Conservation (phyloP, 2,329 filamentous ascomycete genomes). For the Pseudopyrenochaeta lycopersici region DNA sequence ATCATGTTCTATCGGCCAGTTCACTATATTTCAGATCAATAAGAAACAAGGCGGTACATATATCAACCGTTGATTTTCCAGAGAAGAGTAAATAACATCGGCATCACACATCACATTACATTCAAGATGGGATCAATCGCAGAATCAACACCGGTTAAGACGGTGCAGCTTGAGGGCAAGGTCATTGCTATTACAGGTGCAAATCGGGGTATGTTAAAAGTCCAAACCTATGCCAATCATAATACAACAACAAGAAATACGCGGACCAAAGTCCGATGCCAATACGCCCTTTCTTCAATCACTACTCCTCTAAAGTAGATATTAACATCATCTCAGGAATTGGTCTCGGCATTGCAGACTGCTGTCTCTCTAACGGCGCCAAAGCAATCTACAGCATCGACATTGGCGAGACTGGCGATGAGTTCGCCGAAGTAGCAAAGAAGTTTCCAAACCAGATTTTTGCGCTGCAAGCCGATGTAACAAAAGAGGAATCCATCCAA, state of each 20-base stretch:
- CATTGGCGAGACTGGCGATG: constrained; percentile 54
- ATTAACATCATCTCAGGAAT: constrained; percentile 41
- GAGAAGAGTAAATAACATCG: no score
- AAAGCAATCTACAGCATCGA: constrained; percentile 58
- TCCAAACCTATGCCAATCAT: not conserved
- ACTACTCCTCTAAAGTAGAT: not conserved
- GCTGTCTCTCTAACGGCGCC: constrained; percentile 57
- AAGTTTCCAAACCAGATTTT: constrained; percentile 54
- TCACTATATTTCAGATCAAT: no score
- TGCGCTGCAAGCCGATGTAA: constrained; percentile 58
- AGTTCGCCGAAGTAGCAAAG: constrained; percentile 51
- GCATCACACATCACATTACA: not conserved
- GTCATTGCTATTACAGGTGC: constrained; percentile 41
- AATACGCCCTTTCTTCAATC: not conserved
- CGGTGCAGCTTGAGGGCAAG: constrained; percentile 36
- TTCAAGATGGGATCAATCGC: constrained; percentile 23
- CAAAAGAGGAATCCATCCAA: constrained; percentile 56
- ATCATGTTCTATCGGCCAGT: no score
- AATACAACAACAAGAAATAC: not conserved
- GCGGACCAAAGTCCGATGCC: no score
- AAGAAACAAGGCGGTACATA: no score
- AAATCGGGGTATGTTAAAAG: constrained; percentile 32
- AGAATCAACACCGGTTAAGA: constrained; percentile 30
- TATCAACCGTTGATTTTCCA: no score
- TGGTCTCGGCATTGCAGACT: constrained; percentile 58